Evolutionary conservation across 1,284 basidiomycete species (phyloP).

Genomic region (Ustilago curta): DNA sequence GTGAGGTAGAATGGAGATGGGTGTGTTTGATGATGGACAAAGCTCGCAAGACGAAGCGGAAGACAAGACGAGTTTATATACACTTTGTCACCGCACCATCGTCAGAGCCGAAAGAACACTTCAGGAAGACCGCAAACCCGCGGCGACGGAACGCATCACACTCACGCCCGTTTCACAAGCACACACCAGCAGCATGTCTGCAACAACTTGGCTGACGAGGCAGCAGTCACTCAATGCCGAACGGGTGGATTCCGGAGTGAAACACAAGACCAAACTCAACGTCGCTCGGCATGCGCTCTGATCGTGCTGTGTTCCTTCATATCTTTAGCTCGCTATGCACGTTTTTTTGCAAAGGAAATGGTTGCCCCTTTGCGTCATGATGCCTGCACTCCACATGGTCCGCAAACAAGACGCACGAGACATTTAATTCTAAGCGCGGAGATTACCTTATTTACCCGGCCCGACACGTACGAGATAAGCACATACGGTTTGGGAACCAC

Average conservation of each 20-base stretch:
- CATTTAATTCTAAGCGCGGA: neutral
- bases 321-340: too few relatives aligned
- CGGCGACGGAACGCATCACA: neutral
- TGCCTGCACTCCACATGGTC: conserved; percentile 10
- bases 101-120: neutral
- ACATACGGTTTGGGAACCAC: too few relatives aligned
- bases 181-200: too few relatives aligned
- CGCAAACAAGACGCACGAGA: conserved; percentile 14
- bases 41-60: neutral
- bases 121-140: neutral
- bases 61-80: conserved; percentile 1
- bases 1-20: neutral
- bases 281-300: too few relatives aligned
- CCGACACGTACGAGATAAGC: conserved; percentile 19
- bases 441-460: neutral
- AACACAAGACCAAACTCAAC: too few relatives aligned
- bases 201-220: too few relatives aligned
- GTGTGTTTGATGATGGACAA: neutral
- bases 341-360: too few relatives aligned
- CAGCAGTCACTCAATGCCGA: too few relatives aligned
- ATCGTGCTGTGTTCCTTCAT: too few relatives aligned
- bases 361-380: conserved; percentile 30
- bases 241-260: too few relatives aligned
- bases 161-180: too few relatives aligned
- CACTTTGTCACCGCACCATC: neutral